phyloP scores from a whole-genome alignment of 2,329 filamentous ascomycete species.

The Dryadomyces quercivorus region DNA sequence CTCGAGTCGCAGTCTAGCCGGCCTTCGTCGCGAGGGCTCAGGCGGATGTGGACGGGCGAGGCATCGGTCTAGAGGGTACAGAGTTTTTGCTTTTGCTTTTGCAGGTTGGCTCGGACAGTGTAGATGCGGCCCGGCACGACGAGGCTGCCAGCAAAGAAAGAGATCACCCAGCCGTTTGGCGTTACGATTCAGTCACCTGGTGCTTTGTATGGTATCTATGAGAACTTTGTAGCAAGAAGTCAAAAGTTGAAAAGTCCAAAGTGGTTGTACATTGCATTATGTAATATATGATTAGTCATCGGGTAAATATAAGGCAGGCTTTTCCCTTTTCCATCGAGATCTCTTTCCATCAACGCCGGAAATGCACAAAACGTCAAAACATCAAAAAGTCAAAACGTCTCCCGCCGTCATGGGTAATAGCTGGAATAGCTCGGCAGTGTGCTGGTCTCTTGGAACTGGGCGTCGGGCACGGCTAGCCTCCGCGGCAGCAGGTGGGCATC shows the following conservation, averaged over 20 bases:
- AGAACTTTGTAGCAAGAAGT: too few species aligned
- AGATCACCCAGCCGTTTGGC: not conserved
- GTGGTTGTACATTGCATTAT: not conserved
- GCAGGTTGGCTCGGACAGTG: too few species aligned
- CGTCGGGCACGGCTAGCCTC: slow-evolving; percentile 22
- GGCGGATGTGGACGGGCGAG: too few species aligned
- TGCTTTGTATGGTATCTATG: too few species aligned
- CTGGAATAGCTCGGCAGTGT: slow-evolving; percentile 16
- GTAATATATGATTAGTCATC: not conserved
- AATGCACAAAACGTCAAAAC: not conserved
- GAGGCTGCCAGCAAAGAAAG: too few species aligned
- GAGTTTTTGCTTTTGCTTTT: too few species aligned
- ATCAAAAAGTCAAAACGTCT: not conserved
- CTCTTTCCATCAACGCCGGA: not conserved
- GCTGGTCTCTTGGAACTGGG: slow-evolving; percentile 13
- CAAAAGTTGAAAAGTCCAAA: too few species aligned
- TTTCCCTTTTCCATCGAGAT: too few species aligned
- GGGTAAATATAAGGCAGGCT: too few species aligned
- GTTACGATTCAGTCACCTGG: not conserved
- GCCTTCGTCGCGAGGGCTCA: too few species aligned
- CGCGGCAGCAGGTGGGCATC: slow-evolving; percentile 31
- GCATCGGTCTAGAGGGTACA: too few species aligned
- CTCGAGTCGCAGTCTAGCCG: not conserved
- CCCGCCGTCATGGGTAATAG: not conserved
- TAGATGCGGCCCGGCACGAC: too few species aligned